A percentile compares a stretch with the other conserved stretches of the same genome.
phyloP scores from a whole-genome alignment of 495 filamentous ascomycete species.

The Penicillium angulare region DNA sequence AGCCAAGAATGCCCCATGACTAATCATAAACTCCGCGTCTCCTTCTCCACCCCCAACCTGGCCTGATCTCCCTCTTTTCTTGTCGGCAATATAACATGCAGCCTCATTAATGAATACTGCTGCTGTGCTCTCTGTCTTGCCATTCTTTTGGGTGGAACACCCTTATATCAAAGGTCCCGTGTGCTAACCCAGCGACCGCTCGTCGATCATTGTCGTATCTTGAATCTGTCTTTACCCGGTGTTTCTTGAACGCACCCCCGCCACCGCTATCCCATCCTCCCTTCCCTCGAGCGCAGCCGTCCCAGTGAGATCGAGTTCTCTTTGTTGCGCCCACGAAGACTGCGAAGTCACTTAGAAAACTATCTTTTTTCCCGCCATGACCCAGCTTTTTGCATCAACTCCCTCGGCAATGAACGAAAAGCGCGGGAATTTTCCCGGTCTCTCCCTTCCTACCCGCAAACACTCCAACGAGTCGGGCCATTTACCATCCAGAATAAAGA shows the following conservation, averaged over 20 bases:
- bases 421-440: conserved; percentile 45
- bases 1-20: conserved; percentile 17
- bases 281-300: neutral
- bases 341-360: neutral
- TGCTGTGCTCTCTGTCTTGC: conserved; percentile 6
- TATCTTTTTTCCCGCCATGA: conserved; percentile 29
- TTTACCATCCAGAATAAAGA: conserved; percentile 87
- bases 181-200: conserved; percentile 10
- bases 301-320: neutral
- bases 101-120: conserved; percentile 18
- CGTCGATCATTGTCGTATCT: conserved; percentile 12
- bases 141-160: conserved; percentile 27
- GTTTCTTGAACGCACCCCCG: neutral
- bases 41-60: conserved; percentile 27
- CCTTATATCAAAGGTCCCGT: conserved; percentile 9
- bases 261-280: neutral
- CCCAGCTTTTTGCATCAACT: conserved; percentile 46
- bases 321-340: neutral
- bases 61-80: conserved; percentile 8
- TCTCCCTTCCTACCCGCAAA: conserved; percentile 49
- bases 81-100: conserved; percentile 13
- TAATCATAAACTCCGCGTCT: conserved; percentile 22
- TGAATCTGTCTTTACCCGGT: conserved; percentile 12
- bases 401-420: conserved; percentile 47
- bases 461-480: conserved; percentile 55